A percentile compares a stretch with the other conserved stretches of the same genome.
phyloP scores from a whole-genome alignment of 2,329 filamentous ascomycete genomes.

The Pestalotiopsis sp. region DNA sequence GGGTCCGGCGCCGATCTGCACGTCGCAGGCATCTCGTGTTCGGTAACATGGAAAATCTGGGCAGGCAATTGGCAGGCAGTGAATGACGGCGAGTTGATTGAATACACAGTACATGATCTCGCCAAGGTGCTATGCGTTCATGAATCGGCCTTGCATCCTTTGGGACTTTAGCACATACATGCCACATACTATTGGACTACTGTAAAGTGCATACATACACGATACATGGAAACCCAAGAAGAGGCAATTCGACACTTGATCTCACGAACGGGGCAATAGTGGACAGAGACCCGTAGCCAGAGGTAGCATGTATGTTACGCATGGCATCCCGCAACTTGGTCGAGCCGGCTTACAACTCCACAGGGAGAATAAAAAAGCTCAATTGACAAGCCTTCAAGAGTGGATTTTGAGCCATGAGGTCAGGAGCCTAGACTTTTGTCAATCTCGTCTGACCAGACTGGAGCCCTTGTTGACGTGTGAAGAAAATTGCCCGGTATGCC shows the following conservation, averaged over 20 bases:
- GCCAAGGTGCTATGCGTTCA: conserved; percentile 9
- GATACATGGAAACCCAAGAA: not conserved
- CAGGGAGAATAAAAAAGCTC: not conserved
- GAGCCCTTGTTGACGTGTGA: not conserved
- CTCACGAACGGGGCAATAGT: not conserved
- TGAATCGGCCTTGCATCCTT: conserved; percentile 5
- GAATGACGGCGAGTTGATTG: not conserved
- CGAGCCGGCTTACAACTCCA: not conserved
- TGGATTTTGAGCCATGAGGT: not conserved
- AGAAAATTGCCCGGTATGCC: not conserved
- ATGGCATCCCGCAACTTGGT: not conserved
- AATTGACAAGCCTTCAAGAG: not conserved
- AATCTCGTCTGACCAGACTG: not conserved
- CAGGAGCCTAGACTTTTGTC: not conserved
- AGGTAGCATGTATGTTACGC: not conserved
- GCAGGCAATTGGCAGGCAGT: not conserved
- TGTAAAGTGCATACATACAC: not conserved
- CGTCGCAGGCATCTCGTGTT: conserved; percentile 11
- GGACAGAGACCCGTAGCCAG: not conserved
- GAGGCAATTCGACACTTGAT: not conserved
- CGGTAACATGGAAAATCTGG: not conserved
- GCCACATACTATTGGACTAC: too few relatives aligned
- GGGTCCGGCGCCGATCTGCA: not conserved
- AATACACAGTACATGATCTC: conserved; percentile 8
- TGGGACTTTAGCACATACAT: not conserved